Base-by-base conservation (phyloP, 2,329 filamentous ascomycete genomes). In the Diaporthe ilicicola region DNA sequence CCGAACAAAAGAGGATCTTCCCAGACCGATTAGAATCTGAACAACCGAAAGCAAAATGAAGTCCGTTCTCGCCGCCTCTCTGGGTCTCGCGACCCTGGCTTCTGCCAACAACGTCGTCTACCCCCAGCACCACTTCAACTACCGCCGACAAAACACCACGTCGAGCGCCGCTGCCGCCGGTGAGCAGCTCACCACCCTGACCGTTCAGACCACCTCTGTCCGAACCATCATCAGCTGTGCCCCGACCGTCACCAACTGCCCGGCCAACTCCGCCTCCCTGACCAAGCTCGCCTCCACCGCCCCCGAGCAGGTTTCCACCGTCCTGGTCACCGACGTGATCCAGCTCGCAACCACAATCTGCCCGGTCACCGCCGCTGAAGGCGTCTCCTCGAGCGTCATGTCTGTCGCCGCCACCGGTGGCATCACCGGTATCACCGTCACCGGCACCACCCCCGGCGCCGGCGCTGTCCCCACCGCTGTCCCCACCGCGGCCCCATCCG, bases 51-150 rank as follows among this genome's bases (percentile, higher is more conserved):
- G 74, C 66, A 86, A 82, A 70, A 88, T 88, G 86, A 86, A 86
- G 82, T 78, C 84, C 74, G 77, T 79, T 54, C 62, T 68, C 73
- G 74, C 82, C 69, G 78, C 85, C 65, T 73, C 78, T 75, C 75
- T 86, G 74, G 83, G 82, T 81, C 79, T 85, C 74, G 84, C 82
- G 78, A 81, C 81, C 74, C 77, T 83, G 62, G 79, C 81, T 67
- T 76, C 79, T 61, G 86, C 85, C 77, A 81, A 37, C 61, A 56
- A 82, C 76, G 82, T 83, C 71, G 78, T 80, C 74, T 80, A 80
- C 74, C 80, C 78, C 54, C 79, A 82, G 77, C 76, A 78, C 73
- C 73, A 76, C 74, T 73, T 76, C 69, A 74, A 79, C 69, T 76
- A 77, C 72, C 75, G 75, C 68, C 76, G 76, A 59, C 73, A 76